Evolutionary conservation across 345 rosid species (phyloP), one percentile per base, ranked within the genome.

Genomic region (Lumnitzera littorea): DNA sequence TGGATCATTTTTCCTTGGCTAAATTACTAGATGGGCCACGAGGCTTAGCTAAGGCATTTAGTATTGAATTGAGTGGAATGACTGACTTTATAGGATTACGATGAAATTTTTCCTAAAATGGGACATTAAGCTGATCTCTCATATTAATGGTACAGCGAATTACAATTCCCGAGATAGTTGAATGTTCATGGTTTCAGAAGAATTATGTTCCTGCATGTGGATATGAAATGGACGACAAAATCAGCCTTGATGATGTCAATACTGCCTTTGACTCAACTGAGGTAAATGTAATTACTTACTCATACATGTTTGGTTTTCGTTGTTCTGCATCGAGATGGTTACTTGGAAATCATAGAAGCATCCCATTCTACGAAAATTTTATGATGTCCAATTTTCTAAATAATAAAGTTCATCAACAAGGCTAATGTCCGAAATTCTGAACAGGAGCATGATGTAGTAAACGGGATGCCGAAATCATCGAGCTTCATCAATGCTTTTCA

Each of bases 401-500:
- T 20, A 20, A 20, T 20, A 20, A 20, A 9, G 48, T 61, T 58
- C 53, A 56, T 8, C 51, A 14, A 47, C 29, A 46, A 15, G 43
- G 12, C 55, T 25, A 63, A 58, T 29, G 53, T 52, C 17, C 53
- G 64, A 62, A 57, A 67, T 55, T 67, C 56, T 71, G 46, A 43
- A 64, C 85, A 91, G 98, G 96, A 82, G 15, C 62, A 76, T 61
- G 66, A 58, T 0, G 23, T 64, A 24, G 86, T 79, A 70, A 63
- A 63, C 66, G 71, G 75, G 62, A 76, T 72, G 31, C 65, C 64
- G 2, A 76, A 70, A 51, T 77, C 88, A 29, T 73, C 98, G 25
- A 87, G 79, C 59, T 92, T 85, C 74, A 84, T 92, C 66, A 89
- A 87, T 69, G 98, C 98, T 29, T 92, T 92, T 67, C 85, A 85